Evolutionary conservation across 164 flowering plant species (phyloP).

Genomic region (Umbellularia californica): DNA sequence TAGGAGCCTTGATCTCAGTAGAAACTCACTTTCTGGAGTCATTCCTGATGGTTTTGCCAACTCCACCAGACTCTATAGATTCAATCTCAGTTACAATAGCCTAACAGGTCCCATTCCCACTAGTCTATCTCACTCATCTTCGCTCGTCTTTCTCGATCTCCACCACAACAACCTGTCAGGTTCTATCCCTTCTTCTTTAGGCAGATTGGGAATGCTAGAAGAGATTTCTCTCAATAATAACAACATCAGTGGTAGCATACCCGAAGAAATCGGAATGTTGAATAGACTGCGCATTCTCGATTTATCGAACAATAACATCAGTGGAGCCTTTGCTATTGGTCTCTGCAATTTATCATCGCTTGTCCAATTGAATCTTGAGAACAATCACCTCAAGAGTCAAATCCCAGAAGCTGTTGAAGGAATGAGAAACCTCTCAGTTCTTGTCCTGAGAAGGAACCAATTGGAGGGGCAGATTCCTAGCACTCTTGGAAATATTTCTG

Average conservation of each 20-base stretch:
- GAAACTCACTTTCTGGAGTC: slow-evolving; percentile 59
- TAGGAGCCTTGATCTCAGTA: slow-evolving; percentile 71
- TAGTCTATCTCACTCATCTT: slow-evolving; percentile 37
- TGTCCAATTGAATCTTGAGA: slow-evolving; percentile 35
- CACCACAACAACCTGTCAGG: slow-evolving; percentile 80
- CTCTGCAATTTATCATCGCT: slow-evolving; percentile 46
- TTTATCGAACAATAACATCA: slow-evolving; percentile 51
- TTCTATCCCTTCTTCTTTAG: slow-evolving; percentile 51
- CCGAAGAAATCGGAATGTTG: slow-evolving; percentile 47
- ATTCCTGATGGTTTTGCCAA: slow-evolving; percentile 59
- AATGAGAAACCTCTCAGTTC: slow-evolving; percentile 38
- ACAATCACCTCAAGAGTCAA: slow-evolving; percentile 37
- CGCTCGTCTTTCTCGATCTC: slow-evolving; percentile 64
- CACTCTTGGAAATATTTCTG: slow-evolving; percentile 45
- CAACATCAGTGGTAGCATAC: slow-evolving; percentile 51
- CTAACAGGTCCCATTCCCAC: slow-evolving; percentile 60
- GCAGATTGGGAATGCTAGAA: slow-evolving; percentile 41
- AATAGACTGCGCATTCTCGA: slow-evolving; percentile 48
- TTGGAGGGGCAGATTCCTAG: slow-evolving; percentile 56
- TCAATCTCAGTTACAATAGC: slow-evolving; percentile 74
- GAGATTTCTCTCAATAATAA: slow-evolving; percentile 50
- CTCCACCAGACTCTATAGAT: slow-evolving; percentile 53
- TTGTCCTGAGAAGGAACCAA: slow-evolving; percentile 45
- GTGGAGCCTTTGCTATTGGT: slow-evolving; percentile 49
- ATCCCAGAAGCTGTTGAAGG: slow-evolving; percentile 42